Evolutionary conservation across 208 protist genomes (phyloP), one percentile per base, ranked within the genome.

Genomic region (Crithidia bombi): DNA sequence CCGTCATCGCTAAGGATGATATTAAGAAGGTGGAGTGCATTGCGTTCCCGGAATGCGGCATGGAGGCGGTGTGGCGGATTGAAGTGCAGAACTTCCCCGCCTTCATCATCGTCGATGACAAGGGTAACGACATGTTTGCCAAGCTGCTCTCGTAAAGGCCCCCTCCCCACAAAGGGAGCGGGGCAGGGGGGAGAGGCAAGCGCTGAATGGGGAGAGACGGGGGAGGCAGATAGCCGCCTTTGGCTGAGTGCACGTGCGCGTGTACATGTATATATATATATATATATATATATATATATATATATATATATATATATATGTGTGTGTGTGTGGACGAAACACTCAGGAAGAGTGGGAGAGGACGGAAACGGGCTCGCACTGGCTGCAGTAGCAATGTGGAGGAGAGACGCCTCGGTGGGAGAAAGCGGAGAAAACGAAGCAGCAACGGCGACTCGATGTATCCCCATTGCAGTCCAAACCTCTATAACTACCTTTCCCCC

Each of bases 21-120:
- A 98, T 98, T 72, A 89, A 87, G 52, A 98, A 98, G 59, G 90
- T 98, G 14, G 93, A 98, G 75, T 92, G 93, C 36, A 75, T 96
- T 11, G 96, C 96, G 44, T 94, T 97, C 79, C 69, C 73, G 59
- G 94, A 98, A 65, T 78, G 96, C 5, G 91, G 93, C 23, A 96
- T 98, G 90, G 92, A 97, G 80, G 92, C 92, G 14, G 90, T 97
- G 28, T 95, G 96, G 95, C 96, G 93, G 78, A 98, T 98, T 75
- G 89, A 97, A 44, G 98, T 99, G 54, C 86, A 97, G 58, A 82
- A 99, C 70, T 99, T 99, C 86, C 97, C 97, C 14, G 98, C 98
- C 28, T 99, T 99, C 79, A 94, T 99, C 74, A 87, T 99, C 19
- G 95, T 98, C 19, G 97, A 99, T 65, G 95, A 99, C 84, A 99